These are phyloP conservation scores for Calonectria pteridis DNA, from an alignment of 2,329 filamentous ascomycete genomes.

Conservation along the genomic window DNA sequence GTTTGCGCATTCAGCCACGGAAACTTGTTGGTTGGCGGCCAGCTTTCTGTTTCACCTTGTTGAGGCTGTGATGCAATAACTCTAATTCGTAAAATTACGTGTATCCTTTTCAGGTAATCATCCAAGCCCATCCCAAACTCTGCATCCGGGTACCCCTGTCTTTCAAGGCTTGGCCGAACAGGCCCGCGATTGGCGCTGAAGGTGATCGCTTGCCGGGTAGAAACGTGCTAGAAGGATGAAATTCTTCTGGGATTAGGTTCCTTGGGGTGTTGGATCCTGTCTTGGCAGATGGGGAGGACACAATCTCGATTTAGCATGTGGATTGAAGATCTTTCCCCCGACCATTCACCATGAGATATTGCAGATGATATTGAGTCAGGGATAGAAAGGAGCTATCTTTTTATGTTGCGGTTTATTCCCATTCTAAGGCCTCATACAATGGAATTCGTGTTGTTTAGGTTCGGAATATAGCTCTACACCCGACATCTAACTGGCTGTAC, in stretches of 20 bases:
- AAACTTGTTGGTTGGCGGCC: neutral
- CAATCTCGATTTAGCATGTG: neutral
- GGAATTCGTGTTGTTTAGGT: neutral
- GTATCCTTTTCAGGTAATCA: neutral
- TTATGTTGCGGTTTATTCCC: too few species aligned
- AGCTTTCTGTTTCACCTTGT: neutral
- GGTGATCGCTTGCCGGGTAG: neutral
- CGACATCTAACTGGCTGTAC: neutral
- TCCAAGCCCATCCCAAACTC: neutral
- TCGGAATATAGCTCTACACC: too few species aligned
- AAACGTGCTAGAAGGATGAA: neutral
- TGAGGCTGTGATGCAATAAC: neutral
- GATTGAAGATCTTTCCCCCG: neutral
- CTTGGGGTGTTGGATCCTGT: neutral
- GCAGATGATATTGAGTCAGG: too few species aligned
- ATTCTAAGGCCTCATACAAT: neutral
- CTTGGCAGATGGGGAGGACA: neutral
- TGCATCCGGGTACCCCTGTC: neutral
- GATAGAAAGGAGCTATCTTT: too few species aligned
- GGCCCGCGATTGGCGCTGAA: neutral
- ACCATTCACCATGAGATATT: too few species aligned
- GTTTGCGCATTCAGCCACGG: neutral
- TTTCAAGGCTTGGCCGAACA: neutral
- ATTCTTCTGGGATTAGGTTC: neutral
- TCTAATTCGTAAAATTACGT: neutral